Conservation (phyloP, 2,329 filamentous ascomycete species). For the Fusarium graminum region DNA sequence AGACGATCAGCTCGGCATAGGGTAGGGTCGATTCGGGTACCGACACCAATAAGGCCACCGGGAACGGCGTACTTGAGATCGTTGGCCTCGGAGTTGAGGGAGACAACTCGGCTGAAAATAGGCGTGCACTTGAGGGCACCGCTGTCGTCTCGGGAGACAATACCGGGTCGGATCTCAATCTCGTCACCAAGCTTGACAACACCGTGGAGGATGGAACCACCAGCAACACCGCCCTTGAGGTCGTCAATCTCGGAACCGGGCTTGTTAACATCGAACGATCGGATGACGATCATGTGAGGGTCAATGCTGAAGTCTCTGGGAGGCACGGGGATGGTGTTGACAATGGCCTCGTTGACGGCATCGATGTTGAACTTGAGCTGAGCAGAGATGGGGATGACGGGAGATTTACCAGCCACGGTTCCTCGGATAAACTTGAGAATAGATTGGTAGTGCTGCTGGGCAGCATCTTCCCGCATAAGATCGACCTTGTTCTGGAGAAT, state of each 20-base stretch:
- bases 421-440: slow-evolving; percentile 99
- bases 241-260: slow-evolving; percentile 98
- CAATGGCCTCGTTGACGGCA: slow-evolving; percentile 94
- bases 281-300: slow-evolving; percentile 99
- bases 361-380: slow-evolving; percentile 99
- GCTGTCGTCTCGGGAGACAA: slow-evolving; percentile 93
- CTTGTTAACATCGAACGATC: slow-evolving; percentile 99
- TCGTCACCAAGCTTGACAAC: slow-evolving; percentile 97
- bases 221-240: slow-evolving; percentile 97
- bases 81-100: slow-evolving; percentile 97
- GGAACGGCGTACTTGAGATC: slow-evolving; percentile 98
- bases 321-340: slow-evolving; percentile 94
- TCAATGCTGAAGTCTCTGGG: slow-evolving; percentile 90
- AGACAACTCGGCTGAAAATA: slow-evolving; percentile 95
- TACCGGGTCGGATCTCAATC: slow-evolving; percentile 98
- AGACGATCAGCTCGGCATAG: slow-evolving; percentile 99
- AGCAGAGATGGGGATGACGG: slow-evolving; percentile 95
- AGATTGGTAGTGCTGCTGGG: slow-evolving; percentile 93
- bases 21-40: slow-evolving; percentile 96
- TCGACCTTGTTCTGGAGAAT: slow-evolving; percentile 99
- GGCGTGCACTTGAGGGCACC: slow-evolving; percentile 96
- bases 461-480: slow-evolving; percentile 95
- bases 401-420: slow-evolving; percentile 93
- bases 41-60: slow-evolving; percentile 97
- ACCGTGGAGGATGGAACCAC: slow-evolving; percentile 95